phyloP scores from a whole-genome alignment of 352 stramenopile species.

The Elongisporangium undulatum region DNA sequence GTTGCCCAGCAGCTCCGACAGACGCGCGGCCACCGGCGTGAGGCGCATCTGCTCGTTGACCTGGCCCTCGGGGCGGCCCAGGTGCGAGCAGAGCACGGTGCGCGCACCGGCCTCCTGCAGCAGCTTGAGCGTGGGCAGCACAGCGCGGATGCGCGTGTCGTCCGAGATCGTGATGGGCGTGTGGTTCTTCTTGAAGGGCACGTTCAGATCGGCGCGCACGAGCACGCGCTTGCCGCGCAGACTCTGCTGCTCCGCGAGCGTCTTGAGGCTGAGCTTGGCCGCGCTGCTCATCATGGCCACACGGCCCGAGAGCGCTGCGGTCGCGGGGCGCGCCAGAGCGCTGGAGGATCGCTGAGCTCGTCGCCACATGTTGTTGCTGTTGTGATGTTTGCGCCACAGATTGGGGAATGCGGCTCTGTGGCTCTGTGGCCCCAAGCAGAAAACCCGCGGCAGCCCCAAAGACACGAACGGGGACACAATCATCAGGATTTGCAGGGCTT shows the following conservation, averaged over 20 bases:
- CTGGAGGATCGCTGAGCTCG: not conserved
- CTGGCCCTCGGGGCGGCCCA: constrained; percentile 95
- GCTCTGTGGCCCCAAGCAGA: not conserved
- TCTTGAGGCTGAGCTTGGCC: constrained; percentile 65
- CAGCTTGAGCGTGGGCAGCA: constrained; percentile 91
- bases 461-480: not conserved
- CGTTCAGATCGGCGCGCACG: constrained; percentile 98
- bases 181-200: constrained; percentile 92
- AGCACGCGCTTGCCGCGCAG: constrained; percentile 96
- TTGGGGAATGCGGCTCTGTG: not conserved
- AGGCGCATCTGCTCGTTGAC: constrained; percentile 80
- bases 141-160: constrained; percentile 93
- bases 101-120: constrained; percentile 94
- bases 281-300: constrained; percentile 25
- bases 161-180: constrained; percentile 95
- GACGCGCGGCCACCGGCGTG: constrained; percentile 89
- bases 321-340: not conserved
- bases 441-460: not conserved
- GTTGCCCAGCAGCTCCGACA: constrained; percentile 91
- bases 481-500: not conserved
- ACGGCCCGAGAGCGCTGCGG: not conserved
- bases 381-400: not conserved
- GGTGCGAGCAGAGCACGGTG: constrained; percentile 94
- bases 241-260: constrained; percentile 52
- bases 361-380: not conserved